Evolutionary conservation across 225 moss, liverwort and hornwort species (phyloP).

Genomic region (Sphagnum contortum): DNA sequence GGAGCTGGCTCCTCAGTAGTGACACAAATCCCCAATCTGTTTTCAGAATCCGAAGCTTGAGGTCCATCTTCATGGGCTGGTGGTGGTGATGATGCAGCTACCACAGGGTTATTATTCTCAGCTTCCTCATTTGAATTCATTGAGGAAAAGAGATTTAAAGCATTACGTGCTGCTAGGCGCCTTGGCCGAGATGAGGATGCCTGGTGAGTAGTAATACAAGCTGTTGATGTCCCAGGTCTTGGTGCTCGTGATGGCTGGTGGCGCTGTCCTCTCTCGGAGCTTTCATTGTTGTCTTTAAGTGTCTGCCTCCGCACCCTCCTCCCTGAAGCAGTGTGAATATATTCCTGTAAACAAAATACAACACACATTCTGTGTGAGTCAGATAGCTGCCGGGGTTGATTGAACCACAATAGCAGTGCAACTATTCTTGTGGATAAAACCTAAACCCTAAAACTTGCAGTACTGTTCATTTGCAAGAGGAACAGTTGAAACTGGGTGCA

Average conservation of each 20-base stretch:
- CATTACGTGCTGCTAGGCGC: constrained; percentile 87
- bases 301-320: constrained; percentile 69
- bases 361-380: too few species aligned
- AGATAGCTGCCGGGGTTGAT: too few species aligned
- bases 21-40: too few species aligned
- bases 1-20: constrained; percentile 15
- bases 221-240: constrained; percentile 9
- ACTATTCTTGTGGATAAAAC: too few species aligned
- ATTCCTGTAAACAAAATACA: constrained; percentile 28
- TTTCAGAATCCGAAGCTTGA: too few species aligned
- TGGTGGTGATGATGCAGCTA: too few species aligned
- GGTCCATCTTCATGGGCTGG: too few species aligned
- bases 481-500: too few species aligned
- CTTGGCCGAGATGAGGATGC: constrained; percentile 66
- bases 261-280: constrained; percentile 44
- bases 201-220: constrained; percentile 24
- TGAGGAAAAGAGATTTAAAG: constrained; percentile 70
- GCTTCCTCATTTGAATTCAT: constrained; percentile 58
- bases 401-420: too few species aligned
- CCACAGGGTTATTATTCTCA: constrained; percentile 21
- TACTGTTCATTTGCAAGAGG: too few species aligned
- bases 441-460: too few species aligned
- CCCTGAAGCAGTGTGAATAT: constrained; percentile 47
- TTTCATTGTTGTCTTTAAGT: constrained; percentile 41
- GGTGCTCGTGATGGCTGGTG: constrained; percentile 45